Evolutionary conservation across 177 flowering plant genomes (phyloP).

Genomic region (Vitis hybrid): DNA sequence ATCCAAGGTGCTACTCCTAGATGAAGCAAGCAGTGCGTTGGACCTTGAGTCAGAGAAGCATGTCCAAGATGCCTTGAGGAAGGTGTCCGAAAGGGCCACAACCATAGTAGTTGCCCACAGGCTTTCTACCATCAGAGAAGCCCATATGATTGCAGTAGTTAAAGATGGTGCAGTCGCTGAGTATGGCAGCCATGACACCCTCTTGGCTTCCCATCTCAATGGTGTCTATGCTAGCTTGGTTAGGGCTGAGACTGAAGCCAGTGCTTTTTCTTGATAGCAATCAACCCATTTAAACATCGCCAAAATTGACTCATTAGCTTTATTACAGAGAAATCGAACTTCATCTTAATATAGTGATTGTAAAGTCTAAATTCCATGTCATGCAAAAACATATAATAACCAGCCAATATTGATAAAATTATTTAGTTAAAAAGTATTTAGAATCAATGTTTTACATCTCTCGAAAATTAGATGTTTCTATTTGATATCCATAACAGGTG

Average conservation of each 20-base stretch:
- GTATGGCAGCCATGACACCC: conserved; percentile 61
- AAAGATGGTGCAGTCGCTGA: conserved; percentile 54
- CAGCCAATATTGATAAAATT: no score
- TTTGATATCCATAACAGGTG: no score
- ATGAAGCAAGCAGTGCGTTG: conserved; percentile 83
- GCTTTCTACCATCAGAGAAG: conserved; percentile 66
- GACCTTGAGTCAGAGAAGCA: conserved; percentile 79
- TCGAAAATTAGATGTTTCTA: no score
- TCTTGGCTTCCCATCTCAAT: conserved; percentile 49
- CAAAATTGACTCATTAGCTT: no score
- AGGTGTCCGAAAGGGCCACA: conserved; percentile 44
- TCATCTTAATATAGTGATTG: neutral
- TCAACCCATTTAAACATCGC: neutral
- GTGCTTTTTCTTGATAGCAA: conserved; percentile 43
- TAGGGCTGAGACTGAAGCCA: conserved; percentile 58
- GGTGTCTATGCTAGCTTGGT: conserved; percentile 64
- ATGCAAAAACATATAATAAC: no score
- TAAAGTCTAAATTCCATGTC: neutral
- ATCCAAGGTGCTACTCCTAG: conserved; percentile 60
- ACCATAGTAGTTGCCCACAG: conserved; percentile 76
- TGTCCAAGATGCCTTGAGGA: conserved; percentile 62
- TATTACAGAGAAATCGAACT: no score
- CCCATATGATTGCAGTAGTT: conserved; percentile 57
- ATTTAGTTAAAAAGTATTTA: no score
- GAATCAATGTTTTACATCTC: no score